Evolutionary conservation across 305 asterid species (phyloP).

Genomic region (Fraxinus latifolia): DNA sequence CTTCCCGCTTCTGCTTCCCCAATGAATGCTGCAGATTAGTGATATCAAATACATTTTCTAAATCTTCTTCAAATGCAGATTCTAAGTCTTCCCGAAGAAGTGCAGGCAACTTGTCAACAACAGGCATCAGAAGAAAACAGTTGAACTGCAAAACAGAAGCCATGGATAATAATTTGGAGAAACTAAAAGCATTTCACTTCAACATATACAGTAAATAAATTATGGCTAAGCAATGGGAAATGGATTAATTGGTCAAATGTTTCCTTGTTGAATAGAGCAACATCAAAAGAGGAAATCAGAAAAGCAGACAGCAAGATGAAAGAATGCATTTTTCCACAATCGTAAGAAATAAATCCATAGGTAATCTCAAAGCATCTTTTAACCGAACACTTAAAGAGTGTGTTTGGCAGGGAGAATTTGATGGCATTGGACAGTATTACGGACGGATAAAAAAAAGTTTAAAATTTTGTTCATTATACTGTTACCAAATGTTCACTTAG

Average conservation of each 20-base stretch:
- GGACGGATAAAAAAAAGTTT: too few relatives aligned
- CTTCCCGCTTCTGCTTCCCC: conserved; percentile 72
- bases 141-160: conserved; percentile 65
- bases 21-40: conserved; percentile 71
- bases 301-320: background rate
- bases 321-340: background rate
- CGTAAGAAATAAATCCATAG: background rate
- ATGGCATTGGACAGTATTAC: background rate
- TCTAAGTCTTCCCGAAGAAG: conserved; percentile 86
- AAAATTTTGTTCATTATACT: background rate
- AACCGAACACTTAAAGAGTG: background rate
- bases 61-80: conserved; percentile 75
- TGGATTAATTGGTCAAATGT: background rate
- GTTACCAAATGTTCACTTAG: background rate
- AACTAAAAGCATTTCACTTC: background rate
- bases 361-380: background rate
- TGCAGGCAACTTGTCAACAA: conserved; percentile 95
- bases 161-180: conserved; percentile 14
- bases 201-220: background rate
- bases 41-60: conserved; percentile 77
- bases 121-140: conserved; percentile 94
- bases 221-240: background rate
- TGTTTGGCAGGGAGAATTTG: background rate
- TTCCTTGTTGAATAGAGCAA: background rate
- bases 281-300: background rate